phyloP scores from a whole-genome alignment of 345 rosid genomes.

The Punica granatum region DNA sequence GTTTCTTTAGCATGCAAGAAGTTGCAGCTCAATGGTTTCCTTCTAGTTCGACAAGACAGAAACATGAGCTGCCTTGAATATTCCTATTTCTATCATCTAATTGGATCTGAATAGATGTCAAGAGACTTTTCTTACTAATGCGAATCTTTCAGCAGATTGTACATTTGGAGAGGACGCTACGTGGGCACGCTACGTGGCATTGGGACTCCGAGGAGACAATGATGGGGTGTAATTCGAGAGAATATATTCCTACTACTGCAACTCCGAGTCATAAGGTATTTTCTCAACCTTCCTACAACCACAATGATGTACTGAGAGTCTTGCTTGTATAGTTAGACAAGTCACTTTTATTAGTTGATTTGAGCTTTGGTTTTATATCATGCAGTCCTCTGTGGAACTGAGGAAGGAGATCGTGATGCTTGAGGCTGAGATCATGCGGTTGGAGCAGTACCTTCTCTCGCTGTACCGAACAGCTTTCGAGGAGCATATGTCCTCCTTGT shows the following conservation, averaged over 20 bases:
- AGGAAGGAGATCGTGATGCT: constrained; percentile 59
- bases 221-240: constrained; percentile 15
- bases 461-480: constrained; percentile 62
- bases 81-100: neutral
- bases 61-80: neutral
- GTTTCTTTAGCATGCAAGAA: neutral
- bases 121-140: neutral
- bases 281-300: neutral
- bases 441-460: constrained; percentile 64
- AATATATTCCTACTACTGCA: constrained; percentile 22
- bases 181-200: constrained; percentile 21
- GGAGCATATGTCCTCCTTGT: constrained; percentile 30
- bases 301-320: neutral
- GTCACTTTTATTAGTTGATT: neutral
- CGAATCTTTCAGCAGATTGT: constrained; percentile 23
- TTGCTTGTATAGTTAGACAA: neutral
- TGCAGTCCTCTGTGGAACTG: constrained; percentile 57
- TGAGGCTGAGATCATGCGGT: constrained; percentile 57
- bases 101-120: neutral
- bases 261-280: constrained; percentile 30
- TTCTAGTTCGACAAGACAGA: neutral
- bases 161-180: constrained; percentile 29
- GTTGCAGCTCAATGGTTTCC: neutral
- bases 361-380: neutral
- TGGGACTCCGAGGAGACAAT: constrained; percentile 20